Base-by-base conservation (phyloP, 106 monocot genomes). In the Allium fistulosum region DNA sequence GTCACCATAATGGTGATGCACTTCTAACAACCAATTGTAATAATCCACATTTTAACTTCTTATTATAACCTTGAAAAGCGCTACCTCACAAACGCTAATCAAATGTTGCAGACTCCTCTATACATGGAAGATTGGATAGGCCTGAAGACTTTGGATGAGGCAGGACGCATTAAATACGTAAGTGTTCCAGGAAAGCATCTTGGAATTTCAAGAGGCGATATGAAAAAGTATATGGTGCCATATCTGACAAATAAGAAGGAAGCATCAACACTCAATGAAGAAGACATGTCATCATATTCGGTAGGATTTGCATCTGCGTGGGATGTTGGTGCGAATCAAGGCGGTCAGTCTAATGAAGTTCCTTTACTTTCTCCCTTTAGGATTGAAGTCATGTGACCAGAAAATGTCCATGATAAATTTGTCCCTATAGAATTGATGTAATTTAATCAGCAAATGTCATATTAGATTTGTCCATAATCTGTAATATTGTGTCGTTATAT, bases 51-150 rank as follows among this genome's bases (percentile, higher is more conserved):
- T 37, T 37, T 5, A 37, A 37, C 37, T 37, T 2, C 37, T 37
- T 37, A 37, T 37, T 37, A 37, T 37, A 37, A 37, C 37, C 37
- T 37, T 37, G 37, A 5, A 37, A 37, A 37, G 37, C 37, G 37
- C 37, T 37, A 37, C 5, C 5, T 37, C 37, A 37, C 37, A 5
- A 37, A 37, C 37, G 37, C 37, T 37, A 37, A 37, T 37, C 37
- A 37, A 37, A 9, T 17, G 22, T 58, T 76, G 71, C 75, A 93
- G 93, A 93, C 93, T 6, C 14, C 67, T 8, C 86, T 93, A 18
- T 93, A 93, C 75, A 82, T 53, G 0, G 93, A 93, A 62, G 93
- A 93, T 63, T 93, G 89, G 93, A 93, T 93, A 37, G 93, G 93
- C 53, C 70, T 93, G 70, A 93, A 81, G 74, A 67, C 66, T 22